phyloP scores from a whole-genome alignment of 2,329 filamentous ascomycete genomes.

The Berkeleyomyces rouxiae region DNA sequence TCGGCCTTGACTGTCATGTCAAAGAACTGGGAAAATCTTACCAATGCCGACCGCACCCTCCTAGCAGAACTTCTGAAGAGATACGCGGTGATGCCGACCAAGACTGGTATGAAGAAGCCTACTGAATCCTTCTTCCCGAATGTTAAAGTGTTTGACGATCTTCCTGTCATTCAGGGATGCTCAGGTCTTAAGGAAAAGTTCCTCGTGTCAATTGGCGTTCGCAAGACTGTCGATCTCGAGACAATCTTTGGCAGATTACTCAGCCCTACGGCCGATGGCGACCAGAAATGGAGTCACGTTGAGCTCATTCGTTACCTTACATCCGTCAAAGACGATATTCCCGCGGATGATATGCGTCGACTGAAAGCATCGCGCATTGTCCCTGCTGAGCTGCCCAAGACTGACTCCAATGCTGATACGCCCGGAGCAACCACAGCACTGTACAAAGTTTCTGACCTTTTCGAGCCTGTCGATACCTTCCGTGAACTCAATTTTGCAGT shows the following conservation, averaged over 20 bases:
- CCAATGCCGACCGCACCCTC: conserved; percentile 8
- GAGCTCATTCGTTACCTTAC: conserved; percentile 89
- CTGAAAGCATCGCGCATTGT: conserved; percentile 67
- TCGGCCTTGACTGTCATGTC: conserved; percentile 67
- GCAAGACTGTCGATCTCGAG: conserved; percentile 87
- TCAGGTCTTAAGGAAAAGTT: conserved; percentile 83
- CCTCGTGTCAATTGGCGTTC: conserved; percentile 63
- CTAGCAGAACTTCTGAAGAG: conserved; percentile 36
- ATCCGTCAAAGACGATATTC: conserved; percentile 80
- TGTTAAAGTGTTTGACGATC: conserved; percentile 89
- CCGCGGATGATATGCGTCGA: conserved; percentile 60
- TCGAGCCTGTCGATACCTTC: conserved; percentile 57
- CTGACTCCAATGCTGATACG: conserved; percentile 29
- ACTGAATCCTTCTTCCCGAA: conserved; percentile 77
- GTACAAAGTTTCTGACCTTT: conserved; percentile 64
- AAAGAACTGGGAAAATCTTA: conserved; percentile 59
- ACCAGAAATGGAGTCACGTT: conserved; percentile 72
- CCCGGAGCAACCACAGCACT: conserved; percentile 33
- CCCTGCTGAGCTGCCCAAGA: conserved; percentile 50
- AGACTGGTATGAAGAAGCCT: conserved; percentile 73
- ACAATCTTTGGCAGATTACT: conserved; percentile 84
- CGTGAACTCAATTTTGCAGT: conserved; percentile 57
- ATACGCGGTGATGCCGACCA: conserved; percentile 73
- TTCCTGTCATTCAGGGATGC: conserved; percentile 63
- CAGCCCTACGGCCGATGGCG: conserved; percentile 35